Conservation (phyloP, 495 filamentous ascomycete genomes). For the Letharia columbiana region DNA sequence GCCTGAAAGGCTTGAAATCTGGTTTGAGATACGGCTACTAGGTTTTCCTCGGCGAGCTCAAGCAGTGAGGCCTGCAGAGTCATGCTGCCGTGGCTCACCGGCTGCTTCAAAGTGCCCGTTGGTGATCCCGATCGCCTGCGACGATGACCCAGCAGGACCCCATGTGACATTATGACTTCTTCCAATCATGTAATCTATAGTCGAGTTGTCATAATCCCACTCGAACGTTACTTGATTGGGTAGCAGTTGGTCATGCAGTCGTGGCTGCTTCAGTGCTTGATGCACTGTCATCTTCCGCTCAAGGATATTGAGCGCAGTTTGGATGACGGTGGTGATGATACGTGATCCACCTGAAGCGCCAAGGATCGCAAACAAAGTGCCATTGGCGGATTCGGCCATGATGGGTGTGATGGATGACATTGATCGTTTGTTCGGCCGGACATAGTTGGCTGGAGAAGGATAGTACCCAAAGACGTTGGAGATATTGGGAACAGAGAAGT, state of each 20-base stretch:
- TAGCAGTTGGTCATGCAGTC: conserved; percentile 76
- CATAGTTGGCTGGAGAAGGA: conserved; percentile 71
- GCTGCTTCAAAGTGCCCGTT: conserved; percentile 71
- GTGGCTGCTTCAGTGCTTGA: conserved; percentile 54
- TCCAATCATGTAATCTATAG: conserved; percentile 51
- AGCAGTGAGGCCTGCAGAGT: conserved; percentile 60
- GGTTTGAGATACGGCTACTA: background rate
- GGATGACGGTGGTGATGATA: conserved; percentile 76
- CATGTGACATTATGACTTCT: conserved; percentile 58
- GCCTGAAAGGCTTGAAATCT: too few relatives aligned
- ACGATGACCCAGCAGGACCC: conserved; percentile 39
- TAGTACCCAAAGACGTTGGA: conserved; percentile 76
- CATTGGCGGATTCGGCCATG: conserved; percentile 55
- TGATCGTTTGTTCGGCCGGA: conserved; percentile 70
- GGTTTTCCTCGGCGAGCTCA: conserved; percentile 29
- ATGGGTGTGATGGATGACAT: conserved; percentile 69
- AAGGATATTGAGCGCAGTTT: conserved; percentile 61
- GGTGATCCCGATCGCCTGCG: conserved; percentile 54
- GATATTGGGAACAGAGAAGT: conserved; percentile 51
- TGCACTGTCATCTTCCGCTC: conserved; percentile 50
- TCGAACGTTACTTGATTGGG: conserved; percentile 65
- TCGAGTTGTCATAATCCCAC: conserved; percentile 54
- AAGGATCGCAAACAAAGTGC: conserved; percentile 56
- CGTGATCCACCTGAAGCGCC: conserved; percentile 80
- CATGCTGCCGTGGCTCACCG: conserved; percentile 65